Conservation (phyloP, 2,329 filamentous ascomycete species). For the Claviceps arundinis region DNA sequence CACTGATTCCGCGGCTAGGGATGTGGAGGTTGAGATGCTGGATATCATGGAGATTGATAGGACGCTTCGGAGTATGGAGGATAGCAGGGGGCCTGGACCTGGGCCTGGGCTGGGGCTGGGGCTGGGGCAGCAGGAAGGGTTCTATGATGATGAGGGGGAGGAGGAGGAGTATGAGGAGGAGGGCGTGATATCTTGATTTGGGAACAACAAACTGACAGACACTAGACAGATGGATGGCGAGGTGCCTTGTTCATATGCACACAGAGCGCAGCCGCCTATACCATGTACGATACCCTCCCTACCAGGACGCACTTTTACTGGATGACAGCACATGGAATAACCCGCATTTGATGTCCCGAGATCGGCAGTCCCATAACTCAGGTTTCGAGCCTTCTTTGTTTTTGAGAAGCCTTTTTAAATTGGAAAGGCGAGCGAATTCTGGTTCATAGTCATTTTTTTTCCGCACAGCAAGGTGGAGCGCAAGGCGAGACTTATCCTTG, state of each 20-base stretch:
- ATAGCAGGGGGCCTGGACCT: conserved; percentile 22
- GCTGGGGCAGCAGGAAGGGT: no score
- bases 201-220: conserved; percentile 10
- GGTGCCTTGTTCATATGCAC: neutral
- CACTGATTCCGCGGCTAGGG: conserved; percentile 34
- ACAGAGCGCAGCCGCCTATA: neutral
- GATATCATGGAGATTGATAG: conserved; percentile 55
- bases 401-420: neutral
- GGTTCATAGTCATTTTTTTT: conserved; percentile 22
- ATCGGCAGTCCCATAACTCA: neutral
- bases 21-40: conserved; percentile 47
- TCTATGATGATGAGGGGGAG: no score
- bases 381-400: neutral
- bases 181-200: neutral
- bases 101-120: no score
- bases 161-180: conserved; percentile 22
- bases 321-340: neutral
- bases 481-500: conserved; percentile 65
- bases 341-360: neutral
- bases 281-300: conserved; percentile 7
- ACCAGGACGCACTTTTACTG: neutral
- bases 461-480: conserved; percentile 64
- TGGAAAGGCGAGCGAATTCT: neutral
- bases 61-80: conserved; percentile 42
- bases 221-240: conserved; percentile 8